Evolutionary conservation across 2,329 filamentous ascomycete genomes (phyloP), one percentile per base, ranked within the genome.

Genomic region (Cladosporium colombiae): DNA sequence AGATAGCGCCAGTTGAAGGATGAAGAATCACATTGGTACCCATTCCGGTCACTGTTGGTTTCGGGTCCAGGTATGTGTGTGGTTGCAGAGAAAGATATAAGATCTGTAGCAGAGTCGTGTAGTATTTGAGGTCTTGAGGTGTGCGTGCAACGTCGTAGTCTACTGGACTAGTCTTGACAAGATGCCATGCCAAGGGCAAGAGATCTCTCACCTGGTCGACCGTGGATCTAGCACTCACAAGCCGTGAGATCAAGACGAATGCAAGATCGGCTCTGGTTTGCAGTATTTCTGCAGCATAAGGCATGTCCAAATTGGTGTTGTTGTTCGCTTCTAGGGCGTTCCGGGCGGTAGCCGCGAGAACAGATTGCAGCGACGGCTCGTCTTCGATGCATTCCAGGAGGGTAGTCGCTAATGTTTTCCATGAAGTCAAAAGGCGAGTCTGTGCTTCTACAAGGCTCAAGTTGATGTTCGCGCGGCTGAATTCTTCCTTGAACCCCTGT

Each of bases 371-470:
- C 27, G 83, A 80, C 46, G 80, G 77, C 62, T 86, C 82, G 21
- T 81, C 80, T 40, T 85, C 82, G 49, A 84, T 81, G 64, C 72
- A 74, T n/a, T 87, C 87, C 75, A 90, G 92, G 58, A 99, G 84
- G 74, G 97, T 94, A 59, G 95, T 84, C 16, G 94, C 86, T 10
- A 99, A 84, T 66, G 92, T 89, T 76, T 96, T 93, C 92, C 94
- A 98, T 64, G 92, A 91, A 72, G 92, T 88, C 69, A 97, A 90
- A 21, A 99, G 86, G 52, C 88, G 86, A 70, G 95, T 89, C 80
- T 99, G 93, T 27, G 94, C 91, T 76, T 98, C 93, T 37, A 99
- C 92, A 37, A 97, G 83, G 27, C 93, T 96, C 62, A 99, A 78
- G 77, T 99, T 98, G 68, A 90, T 82, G 77, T 99, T 99, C 50